phyloP scores from a whole-genome alignment of 1,284 basidiomycete species.

The Quambalaria eucalypti region DNA sequence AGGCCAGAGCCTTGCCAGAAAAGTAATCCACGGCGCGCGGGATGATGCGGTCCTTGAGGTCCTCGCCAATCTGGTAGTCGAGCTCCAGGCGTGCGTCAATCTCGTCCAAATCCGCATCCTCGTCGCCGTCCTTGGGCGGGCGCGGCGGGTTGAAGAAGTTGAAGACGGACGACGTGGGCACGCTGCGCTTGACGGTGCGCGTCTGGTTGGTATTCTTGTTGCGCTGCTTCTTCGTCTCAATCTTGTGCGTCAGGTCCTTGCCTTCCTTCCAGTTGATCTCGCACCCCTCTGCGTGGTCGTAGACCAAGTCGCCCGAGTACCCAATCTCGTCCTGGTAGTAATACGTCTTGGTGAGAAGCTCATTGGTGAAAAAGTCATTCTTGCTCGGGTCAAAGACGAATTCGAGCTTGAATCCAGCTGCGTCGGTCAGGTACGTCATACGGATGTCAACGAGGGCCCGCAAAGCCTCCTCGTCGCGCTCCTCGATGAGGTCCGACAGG shows the following conservation, averaged over 20 bases:
- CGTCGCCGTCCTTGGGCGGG: conserved; percentile 39
- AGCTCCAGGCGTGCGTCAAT: conserved; percentile 82
- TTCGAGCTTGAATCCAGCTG: conserved; percentile 77
- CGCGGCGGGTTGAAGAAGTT: conserved; percentile 46
- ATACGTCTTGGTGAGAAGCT: conserved; percentile 82
- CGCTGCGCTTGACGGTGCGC: conserved; percentile 44
- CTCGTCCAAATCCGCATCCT: conserved; percentile 4
- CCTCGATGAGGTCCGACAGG: conserved; percentile 80
- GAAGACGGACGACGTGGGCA: conserved; percentile 46
- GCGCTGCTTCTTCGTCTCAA: conserved; percentile 97
- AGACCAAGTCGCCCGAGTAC: conserved; percentile 88
- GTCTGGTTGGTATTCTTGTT: conserved; percentile 61
- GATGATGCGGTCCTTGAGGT: conserved; percentile 29
- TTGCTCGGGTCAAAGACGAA: conserved; percentile 61
- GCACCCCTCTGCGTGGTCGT: conserved; percentile 81
- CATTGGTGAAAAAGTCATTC: conserved; percentile 83
- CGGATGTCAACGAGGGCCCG: conserved; percentile 63
- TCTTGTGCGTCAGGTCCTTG: conserved; percentile 91
- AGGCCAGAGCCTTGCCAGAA: neutral
- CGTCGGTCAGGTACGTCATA: conserved; percentile 62
- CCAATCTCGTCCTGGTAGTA: conserved; percentile 84
- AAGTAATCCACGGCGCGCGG: conserved; percentile 1
- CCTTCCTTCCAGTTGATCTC: conserved; percentile 96
- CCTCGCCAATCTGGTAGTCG: conserved; percentile 69
- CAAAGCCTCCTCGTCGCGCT: conserved; percentile 69